phyloP scores from a whole-genome alignment of 2,329 filamentous ascomycete species.

The Phialophora verrucosa region DNA sequence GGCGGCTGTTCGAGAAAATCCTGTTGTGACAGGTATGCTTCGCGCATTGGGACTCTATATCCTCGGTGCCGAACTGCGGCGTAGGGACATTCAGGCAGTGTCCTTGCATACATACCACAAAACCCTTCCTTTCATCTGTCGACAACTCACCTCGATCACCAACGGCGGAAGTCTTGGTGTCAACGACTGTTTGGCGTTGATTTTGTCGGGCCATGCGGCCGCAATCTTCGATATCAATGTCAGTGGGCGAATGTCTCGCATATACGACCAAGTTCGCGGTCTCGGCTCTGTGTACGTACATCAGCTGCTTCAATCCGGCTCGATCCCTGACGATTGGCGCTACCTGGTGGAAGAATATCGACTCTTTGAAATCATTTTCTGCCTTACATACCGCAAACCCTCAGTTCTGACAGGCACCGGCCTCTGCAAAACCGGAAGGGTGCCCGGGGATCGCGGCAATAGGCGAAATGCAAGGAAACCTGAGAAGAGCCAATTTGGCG shows the following conservation, averaged over 20 bases:
- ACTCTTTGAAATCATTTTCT: conserved; percentile 10
- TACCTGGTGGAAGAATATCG: conserved; percentile 13
- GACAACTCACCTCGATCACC: conserved; percentile 2
- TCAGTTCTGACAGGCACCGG: conserved; percentile 8
- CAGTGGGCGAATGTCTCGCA: not conserved
- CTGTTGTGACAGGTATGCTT: conserved; percentile 7
- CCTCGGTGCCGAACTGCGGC: conserved; percentile 5
- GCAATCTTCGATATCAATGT: conserved; percentile 13
- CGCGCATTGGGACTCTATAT: conserved; percentile 7
- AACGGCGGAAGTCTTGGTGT: not conserved
- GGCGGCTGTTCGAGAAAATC: conserved; percentile 5
- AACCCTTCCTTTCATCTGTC: conserved; percentile 7
- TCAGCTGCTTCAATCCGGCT: conserved; percentile 7
- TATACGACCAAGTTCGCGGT: conserved; percentile 12
- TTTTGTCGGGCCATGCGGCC: conserved; percentile 7
- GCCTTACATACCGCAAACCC: conserved; percentile 8
- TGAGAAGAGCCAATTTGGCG: not conserved
- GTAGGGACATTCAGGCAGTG: conserved; percentile 1
- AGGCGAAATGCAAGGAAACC: not conserved
- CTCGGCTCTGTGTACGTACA: conserved; percentile 7
- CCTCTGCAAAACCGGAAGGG: not conserved
- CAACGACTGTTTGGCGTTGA: conserved; percentile 6
- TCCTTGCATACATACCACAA: conserved; percentile 1
- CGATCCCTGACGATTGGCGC: conserved; percentile 2
- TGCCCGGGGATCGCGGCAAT: not conserved